Base-by-base conservation (phyloP, 495 filamentous ascomycete genomes). In the Aspergillus nidulans region DNA sequence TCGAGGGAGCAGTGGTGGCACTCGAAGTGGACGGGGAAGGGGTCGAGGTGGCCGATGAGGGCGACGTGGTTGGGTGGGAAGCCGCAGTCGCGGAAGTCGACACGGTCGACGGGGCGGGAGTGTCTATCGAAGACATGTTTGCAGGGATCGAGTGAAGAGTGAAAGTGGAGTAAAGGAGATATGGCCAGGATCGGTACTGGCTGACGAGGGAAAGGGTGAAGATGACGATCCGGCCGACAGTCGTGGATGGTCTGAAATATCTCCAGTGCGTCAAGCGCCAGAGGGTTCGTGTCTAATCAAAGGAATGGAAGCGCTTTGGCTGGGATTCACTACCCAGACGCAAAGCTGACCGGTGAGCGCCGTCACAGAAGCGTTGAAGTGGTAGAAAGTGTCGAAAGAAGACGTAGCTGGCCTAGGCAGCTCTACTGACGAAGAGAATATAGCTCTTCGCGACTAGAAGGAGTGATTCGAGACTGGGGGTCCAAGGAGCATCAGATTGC, bases 1-100 rank as follows among this genome's bases (percentile, higher is more conserved):
- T 73, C 1, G 45, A 49, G 6, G 60, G 57, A 6, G 73, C 72
- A 8, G 85, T 81, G 7, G 80, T 84, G 13, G 71, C 74, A 52
- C 69, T 83, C 6, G 68, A 75, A 24, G 69, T 83, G 15, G 81
- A 82, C 0, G 72, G 65, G 0, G 70, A 77, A 16, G 74, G 74
- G 12, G 69, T 77, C 6, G 73, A 75, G 34, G 62, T 60, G 26
- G 67, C 63, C 15, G 74, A 67, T 23, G 74, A 69, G 49, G 74
- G 63, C 6, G 71, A 69, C 20, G 58, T 64, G 21, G 62, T 60
- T 42, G 61, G 67, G 28, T 59, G 57, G 52, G 59, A 57, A 30
- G 52, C 56, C 10, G 63, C 53, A 49, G 44, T 30, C 44, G 64
- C 66, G 54, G 61, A 53, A 47, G 58, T 56, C 57, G 64, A 56